phyloP scores from a whole-genome alignment of 2,329 filamentous ascomycete genomes.

The Colletotrichum shisoi region DNA sequence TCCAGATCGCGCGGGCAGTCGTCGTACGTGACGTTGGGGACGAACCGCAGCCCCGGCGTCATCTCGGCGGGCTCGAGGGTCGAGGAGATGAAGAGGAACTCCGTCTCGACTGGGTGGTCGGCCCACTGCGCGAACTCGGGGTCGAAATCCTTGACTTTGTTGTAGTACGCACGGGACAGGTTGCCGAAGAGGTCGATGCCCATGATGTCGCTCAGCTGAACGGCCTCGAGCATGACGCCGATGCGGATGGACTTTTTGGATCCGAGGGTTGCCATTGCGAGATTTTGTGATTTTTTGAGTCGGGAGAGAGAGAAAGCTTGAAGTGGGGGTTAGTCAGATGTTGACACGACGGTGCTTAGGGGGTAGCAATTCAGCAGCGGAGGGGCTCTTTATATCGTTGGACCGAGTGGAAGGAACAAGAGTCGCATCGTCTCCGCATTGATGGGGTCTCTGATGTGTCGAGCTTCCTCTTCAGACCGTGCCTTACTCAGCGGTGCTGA shows the following conservation, averaged over 20 bases:
- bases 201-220: constrained; percentile 52
- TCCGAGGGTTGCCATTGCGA: constrained; percentile 22
- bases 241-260: constrained; percentile 46
- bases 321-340: not conserved
- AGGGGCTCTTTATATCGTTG: not conserved
- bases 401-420: not conserved
- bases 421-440: constrained; percentile 3
- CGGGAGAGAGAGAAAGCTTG: not conserved
- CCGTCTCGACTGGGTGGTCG: constrained; percentile 44
- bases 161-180: constrained; percentile 44
- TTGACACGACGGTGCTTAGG: not conserved
- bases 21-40: constrained; percentile 52
- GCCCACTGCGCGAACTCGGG: constrained; percentile 40
- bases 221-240: constrained; percentile 51
- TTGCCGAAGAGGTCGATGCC: constrained; percentile 53
- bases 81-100: constrained; percentile 51
- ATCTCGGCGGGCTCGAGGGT: constrained; percentile 46
- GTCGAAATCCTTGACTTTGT: constrained; percentile 40
- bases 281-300: not conserved
- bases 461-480: not conserved
- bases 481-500: constrained; percentile 7
- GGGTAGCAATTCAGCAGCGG: not conserved
- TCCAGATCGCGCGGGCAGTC: constrained; percentile 53
- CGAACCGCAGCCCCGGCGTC: constrained; percentile 47
- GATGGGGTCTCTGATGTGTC: not conserved